Evolutionary conservation across 1,139 yeast species (phyloP), one percentile per base, ranked within the genome.

Genomic region (Hemisphaericaspora xylofermentans): DNA sequence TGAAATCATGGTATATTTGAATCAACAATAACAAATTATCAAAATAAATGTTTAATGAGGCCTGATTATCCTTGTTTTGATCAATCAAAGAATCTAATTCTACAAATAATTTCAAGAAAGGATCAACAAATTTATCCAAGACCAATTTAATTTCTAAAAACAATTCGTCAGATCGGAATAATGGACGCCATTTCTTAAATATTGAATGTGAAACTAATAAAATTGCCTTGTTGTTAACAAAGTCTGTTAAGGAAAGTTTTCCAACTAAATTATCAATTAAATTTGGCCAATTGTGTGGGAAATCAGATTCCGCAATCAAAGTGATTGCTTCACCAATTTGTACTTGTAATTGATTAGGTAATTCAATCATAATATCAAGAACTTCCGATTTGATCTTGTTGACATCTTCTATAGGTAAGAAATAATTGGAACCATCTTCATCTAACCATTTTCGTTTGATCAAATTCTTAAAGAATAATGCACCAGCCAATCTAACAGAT

Each of bases 311-410:
- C 3, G 99, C 98, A 57, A 94, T 93, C 41, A 88, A 72, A 17
- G 96, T 82, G 43, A 93, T 84, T 3, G 96, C 83, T 61, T 94
- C 98, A 42, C 98, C 98, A 42, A 94, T 77, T 66, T 94, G 99
- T 15, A 84, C 73, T 60, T 93, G 97, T 44, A 93, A 68, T 38
- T 77, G 75, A 45, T 66, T 69, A 12, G 97, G 96, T 42, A 91
- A 71, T 32, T 78, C 63, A 46, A 89, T 84, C 98, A 94, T 89
- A 44, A 89, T 66, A 17, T 82, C 81, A 43, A 94, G 76, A 49
- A 93, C 87, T 55, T 89, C 93, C 7, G 65, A 48, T 58, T 93
- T 93, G 53, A 94, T 78, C 42, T 82, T 68, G 9, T 64, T 68
- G 1, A 86, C 86, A 56, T 91, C 96, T 5, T 69, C 68, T 1